These are phyloP conservation scores for Penicillium sp. DNA, from an alignment of 2,329 filamentous ascomycete species.

Conservation along the genomic window DNA sequence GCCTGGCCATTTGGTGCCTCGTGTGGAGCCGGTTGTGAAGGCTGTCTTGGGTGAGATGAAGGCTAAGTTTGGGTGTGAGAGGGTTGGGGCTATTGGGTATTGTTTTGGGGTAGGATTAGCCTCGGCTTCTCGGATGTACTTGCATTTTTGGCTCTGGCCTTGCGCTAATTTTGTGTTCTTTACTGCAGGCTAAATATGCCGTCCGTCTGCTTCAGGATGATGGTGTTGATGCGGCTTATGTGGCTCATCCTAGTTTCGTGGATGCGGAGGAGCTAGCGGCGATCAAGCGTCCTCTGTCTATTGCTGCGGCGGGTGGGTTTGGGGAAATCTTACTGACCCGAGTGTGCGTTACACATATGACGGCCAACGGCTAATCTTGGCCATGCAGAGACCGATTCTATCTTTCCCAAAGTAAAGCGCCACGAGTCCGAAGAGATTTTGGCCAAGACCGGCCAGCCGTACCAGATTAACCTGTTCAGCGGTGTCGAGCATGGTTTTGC, in stretches of 20 bases:
- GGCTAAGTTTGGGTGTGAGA: constrained; percentile 19
- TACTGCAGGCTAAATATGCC: constrained; percentile 59
- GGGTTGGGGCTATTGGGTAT: constrained; percentile 25
- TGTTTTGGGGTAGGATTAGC: constrained; percentile 24
- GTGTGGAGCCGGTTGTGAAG: constrained; percentile 25
- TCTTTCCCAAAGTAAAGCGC: constrained; percentile 64
- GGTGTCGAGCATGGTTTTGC: constrained; percentile 73
- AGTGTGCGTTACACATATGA: too few species aligned
- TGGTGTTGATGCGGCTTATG: constrained; percentile 65
- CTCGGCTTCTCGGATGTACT: not conserved
- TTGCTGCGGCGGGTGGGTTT: constrained; percentile 54
- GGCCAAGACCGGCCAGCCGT: constrained; percentile 58
- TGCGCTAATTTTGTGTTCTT: not conserved
- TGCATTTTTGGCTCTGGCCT: not conserved
- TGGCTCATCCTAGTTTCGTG: constrained; percentile 75
- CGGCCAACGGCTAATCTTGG: constrained; percentile 21
- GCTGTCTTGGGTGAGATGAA: constrained; percentile 24
- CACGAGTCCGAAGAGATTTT: constrained; percentile 65
- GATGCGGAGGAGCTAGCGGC: constrained; percentile 63
- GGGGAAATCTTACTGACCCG: not conserved
- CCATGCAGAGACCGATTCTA: constrained; percentile 58
- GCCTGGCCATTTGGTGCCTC: constrained; percentile 19
- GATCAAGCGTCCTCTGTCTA: constrained; percentile 66
- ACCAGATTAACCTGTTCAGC: constrained; percentile 73
- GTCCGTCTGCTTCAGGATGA: constrained; percentile 64